Evolutionary conservation across 2,329 filamentous ascomycete genomes (phyloP).

Genomic region (Hypoxylon sp.): DNA sequence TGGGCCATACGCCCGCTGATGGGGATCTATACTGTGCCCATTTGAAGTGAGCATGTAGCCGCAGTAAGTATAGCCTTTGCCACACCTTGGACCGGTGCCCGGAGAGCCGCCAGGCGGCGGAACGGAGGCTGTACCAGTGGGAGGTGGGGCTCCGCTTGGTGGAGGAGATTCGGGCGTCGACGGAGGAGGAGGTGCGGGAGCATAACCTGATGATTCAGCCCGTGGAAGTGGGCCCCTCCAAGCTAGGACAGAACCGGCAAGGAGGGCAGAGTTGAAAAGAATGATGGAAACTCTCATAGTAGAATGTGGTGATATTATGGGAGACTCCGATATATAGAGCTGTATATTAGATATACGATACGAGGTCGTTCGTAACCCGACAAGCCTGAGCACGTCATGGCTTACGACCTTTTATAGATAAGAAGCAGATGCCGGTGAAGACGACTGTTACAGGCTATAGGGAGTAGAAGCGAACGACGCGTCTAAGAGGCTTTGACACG

Average conservation of each 20-base stretch:
- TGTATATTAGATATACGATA: background rate
- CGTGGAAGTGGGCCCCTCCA: slow-evolving; percentile 30
- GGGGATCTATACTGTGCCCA: slow-evolving; percentile 50
- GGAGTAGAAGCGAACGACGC: background rate
- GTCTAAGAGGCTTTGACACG: slow-evolving; percentile 24
- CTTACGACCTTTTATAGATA: slow-evolving; percentile 29
- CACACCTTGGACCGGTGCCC: slow-evolving; percentile 48
- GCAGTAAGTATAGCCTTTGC: slow-evolving; percentile 55
- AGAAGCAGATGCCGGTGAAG: slow-evolving; percentile 1
- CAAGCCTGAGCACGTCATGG: slow-evolving; percentile 16
- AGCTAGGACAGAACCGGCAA: slow-evolving; percentile 37
- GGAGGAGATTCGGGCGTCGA: slow-evolving; percentile 4
- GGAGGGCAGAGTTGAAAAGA: slow-evolving; percentile 36
- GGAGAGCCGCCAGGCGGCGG: slow-evolving; percentile 30
- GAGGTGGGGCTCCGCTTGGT: slow-evolving; percentile 11
- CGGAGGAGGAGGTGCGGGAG: slow-evolving; percentile 5
- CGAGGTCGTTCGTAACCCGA: background rate
- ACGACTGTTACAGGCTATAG: background rate
- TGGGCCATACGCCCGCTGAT: background rate
- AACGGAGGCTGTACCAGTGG: slow-evolving; percentile 13
- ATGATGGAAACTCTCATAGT: slow-evolving; percentile 44
- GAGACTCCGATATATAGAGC: background rate
- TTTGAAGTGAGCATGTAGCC: slow-evolving; percentile 51
- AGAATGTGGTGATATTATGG: background rate
- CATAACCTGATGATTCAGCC: slow-evolving; percentile 23